phyloP scores from a whole-genome alignment of 78 protist species.

The Dictyostelium discoideum region DNA sequence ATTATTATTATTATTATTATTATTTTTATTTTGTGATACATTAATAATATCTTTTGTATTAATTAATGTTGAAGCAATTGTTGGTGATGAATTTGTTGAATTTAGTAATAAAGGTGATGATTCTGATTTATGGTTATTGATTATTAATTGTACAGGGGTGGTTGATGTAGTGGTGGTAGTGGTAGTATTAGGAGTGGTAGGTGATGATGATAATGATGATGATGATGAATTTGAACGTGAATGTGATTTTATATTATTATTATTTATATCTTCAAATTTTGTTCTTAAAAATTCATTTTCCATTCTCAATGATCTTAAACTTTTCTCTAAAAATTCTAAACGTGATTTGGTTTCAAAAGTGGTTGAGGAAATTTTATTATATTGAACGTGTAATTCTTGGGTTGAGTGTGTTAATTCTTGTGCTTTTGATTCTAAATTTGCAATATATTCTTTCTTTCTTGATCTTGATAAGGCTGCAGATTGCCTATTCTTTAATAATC shows the following conservation, averaged over 20 bases:
- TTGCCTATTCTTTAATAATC: constrained; percentile 60
- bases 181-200: not conserved
- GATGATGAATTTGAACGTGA: not conserved
- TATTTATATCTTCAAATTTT: not conserved
- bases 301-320: not conserved
- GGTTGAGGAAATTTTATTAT: not conserved
- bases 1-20: not conserved
- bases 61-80: not conserved
- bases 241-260: not conserved
- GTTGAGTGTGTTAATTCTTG: constrained; percentile 50
- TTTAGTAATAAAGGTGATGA: not conserved
- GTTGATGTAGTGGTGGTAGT: not conserved
- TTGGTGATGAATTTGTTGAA: constrained; percentile 18
- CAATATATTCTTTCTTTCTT: constrained; percentile 71
- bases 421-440: constrained; percentile 58
- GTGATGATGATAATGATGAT: not conserved
- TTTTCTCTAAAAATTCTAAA: constrained; percentile 9
- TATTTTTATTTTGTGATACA: not conserved
- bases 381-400: constrained; percentile 32
- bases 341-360: constrained; percentile 24
- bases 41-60: not conserved
- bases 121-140: not conserved
- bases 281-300: constrained; percentile 20
- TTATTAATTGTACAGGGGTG: constrained; percentile 5
- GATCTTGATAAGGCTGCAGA: constrained; percentile 70